phyloP scores from a whole-genome alignment of 140 eudicot genomes.

The Flaveria floridana region DNA sequence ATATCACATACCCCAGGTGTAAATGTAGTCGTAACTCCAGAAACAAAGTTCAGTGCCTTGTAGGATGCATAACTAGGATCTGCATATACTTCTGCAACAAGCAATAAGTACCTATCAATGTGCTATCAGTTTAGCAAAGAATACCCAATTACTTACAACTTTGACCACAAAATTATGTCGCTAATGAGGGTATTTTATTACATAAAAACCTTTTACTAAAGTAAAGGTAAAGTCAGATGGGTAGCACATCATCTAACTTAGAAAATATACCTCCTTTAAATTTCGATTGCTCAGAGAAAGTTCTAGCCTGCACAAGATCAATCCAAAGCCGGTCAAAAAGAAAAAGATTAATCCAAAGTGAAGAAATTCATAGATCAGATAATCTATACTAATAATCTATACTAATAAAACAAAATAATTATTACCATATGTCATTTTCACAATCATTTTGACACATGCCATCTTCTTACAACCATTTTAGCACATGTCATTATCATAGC shows the following conservation, averaged over 20 bases:
- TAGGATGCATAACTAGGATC: constrained; percentile 83
- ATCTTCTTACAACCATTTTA: no score
- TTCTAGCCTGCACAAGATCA: constrained; percentile 59
- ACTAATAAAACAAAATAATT: no score
- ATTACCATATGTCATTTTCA: no score
- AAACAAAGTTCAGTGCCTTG: constrained; percentile 73
- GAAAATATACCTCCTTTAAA: constrained; percentile 75
- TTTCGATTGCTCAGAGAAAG: constrained; percentile 67
- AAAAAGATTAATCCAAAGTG: constrained; percentile 1
- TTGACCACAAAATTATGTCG: background rate
- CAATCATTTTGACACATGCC: no score
- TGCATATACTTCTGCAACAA: constrained; percentile 84
- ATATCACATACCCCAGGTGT: constrained; percentile 71
- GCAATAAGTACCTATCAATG: constrained; percentile 12
- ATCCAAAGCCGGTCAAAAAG: background rate
- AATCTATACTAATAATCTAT: no score
- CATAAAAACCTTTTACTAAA: background rate
- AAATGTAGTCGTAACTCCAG: constrained; percentile 83
- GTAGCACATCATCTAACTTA: background rate
- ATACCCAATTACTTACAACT: background rate
- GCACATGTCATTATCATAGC: no score
- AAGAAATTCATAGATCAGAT: background rate
- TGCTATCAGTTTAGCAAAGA: constrained; percentile 4
- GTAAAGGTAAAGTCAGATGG: constrained; percentile 2
- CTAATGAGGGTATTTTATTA: background rate